Evolutionary conservation across 495 filamentous ascomycete genomes (phyloP).

Genomic region (Glutinoglossum americanum): DNA sequence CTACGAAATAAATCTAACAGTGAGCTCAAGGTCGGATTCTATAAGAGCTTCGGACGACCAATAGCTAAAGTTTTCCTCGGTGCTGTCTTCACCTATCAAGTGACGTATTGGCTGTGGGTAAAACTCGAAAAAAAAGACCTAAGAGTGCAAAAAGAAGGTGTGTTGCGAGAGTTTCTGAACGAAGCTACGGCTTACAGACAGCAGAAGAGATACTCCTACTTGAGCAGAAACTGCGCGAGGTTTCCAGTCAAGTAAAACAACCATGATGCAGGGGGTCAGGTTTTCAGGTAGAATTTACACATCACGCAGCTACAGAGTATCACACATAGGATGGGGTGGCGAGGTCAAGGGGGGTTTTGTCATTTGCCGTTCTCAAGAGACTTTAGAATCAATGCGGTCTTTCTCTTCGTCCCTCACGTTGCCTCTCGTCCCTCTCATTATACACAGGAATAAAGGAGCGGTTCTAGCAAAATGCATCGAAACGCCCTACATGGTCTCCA

Average conservation of each 20-base stretch:
- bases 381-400: background rate
- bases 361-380: background rate
- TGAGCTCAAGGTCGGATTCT: constrained; percentile 40
- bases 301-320: too few relatives aligned
- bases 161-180: background rate
- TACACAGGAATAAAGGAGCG: background rate
- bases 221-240: background rate
- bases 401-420: background rate
- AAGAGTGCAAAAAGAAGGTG: constrained; percentile 34
- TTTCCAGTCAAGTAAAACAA: too few relatives aligned
- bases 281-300: too few relatives aligned
- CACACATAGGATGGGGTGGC: background rate
- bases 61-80: constrained; percentile 71
- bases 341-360: background rate
- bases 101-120: constrained; percentile 64
- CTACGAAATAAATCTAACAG: background rate
- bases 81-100: constrained; percentile 73
- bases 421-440: background rate
- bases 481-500: background rate
- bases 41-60: constrained; percentile 56
- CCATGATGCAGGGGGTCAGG: too few relatives aligned
- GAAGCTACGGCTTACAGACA: background rate
- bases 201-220: background rate
- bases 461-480: background rate
- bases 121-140: constrained; percentile 66